Evolutionary conservation across 2,329 filamentous ascomycete species (phyloP).

Genomic region (Curvularia sp.): DNA sequence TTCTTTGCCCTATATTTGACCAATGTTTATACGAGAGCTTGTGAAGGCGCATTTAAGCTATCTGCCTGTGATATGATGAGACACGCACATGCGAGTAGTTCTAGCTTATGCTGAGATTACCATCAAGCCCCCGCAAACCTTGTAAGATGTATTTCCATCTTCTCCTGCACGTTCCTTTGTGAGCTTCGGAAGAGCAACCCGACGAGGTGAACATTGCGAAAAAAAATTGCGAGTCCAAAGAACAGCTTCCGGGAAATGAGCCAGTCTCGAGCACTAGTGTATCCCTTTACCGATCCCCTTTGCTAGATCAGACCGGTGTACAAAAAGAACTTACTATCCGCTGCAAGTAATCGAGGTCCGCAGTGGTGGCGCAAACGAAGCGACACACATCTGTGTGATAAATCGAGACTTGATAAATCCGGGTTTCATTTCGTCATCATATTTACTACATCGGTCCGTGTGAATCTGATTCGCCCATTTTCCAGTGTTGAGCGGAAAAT

Average conservation of each 20-base stretch:
- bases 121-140: background rate
- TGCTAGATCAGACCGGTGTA: background rate
- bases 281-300: background rate
- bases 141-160: background rate
- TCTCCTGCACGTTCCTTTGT: background rate
- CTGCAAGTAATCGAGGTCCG: constrained; percentile 2
- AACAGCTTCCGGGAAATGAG: background rate
- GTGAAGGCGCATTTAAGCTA: background rate
- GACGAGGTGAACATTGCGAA: background rate
- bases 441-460: background rate
- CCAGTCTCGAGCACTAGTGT: background rate
- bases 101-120: background rate
- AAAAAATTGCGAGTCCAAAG: background rate
- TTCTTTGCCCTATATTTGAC: background rate
- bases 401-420: background rate
- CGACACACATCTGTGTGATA: too few relatives aligned
- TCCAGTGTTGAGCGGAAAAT: too few relatives aligned
- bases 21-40: background rate
- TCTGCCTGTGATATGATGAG: background rate
- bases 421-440: background rate
- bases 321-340: background rate
- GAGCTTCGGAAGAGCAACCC: background rate
- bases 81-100: background rate
- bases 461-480: background rate
- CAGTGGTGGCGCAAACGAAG: background rate